Evolutionary conservation across 768 basidiomycete species (phyloP), one percentile per base, ranked within the genome.

Genomic region (Agrocybe chaxingu): DNA sequence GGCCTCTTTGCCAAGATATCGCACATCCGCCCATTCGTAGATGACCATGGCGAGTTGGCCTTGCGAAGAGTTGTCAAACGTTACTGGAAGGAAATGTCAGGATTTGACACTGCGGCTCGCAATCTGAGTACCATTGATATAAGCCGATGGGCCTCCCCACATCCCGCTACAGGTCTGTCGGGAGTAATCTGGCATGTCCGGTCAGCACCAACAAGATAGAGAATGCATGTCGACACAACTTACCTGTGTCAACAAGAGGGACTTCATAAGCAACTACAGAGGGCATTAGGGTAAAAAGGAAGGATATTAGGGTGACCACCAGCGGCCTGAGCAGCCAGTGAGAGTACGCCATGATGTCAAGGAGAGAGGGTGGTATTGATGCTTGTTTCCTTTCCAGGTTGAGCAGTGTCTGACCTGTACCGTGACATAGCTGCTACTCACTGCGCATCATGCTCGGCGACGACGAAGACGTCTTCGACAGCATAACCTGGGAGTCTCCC

Each of bases 161-260:
- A 98, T 96, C 47, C 95, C 95, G 53, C 89, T 92, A 70, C 95
- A 98, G 66, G 87, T 85, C 74, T 98, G 93, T 42, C 90, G 81
- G 30, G 88, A 81, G 70, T 85, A 85, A 69, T 93, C 92, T 66
- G 42, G 39, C 44, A 38, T 19, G 24, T 24, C 40, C 39, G 42
- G 47, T 55, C 24, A 47, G 49, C 45, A 38, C 38, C 47, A 9
- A 13, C 32, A 31, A 36, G 38, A 39, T 45, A 44, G 34, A 38
- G 48, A 44, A 24, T 24, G 3, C 35, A 47, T 36, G 36, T 40
- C 41, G 16, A 37, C 12, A n/a, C 49, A 40, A 48, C 70, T 42
- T 37, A 68, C 77, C 76, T 67, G 81, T 82, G 67, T 88, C 88
- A 31, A 79, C 65, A 34, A 95, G 79, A 16, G 82, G 71, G 42